Evolutionary conservation across 75 land plant genomes (phyloP).

Genomic region (Pinus albicaulis): DNA sequence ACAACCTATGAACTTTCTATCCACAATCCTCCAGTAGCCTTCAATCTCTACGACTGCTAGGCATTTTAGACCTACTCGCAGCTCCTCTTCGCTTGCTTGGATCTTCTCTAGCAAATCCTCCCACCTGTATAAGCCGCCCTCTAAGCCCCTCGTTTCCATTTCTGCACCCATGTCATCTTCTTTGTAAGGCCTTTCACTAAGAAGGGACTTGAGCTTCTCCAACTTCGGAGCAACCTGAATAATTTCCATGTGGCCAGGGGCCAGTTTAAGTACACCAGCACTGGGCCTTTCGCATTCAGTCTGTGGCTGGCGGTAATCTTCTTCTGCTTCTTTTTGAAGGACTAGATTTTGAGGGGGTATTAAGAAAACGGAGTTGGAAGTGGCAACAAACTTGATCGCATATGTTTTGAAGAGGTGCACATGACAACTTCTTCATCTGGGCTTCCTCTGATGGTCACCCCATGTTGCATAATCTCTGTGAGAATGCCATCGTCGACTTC

Average conservation of each 20-base stretch:
- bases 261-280: too few species aligned
- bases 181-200: constrained; percentile 56
- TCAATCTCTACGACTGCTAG: constrained; percentile 78
- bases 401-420: constrained; percentile 79
- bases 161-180: constrained; percentile 25
- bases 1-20: constrained; percentile 56
- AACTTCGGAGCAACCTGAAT: constrained; percentile 74
- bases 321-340: too few species aligned
- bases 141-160: constrained; percentile 19
- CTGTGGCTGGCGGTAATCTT: too few species aligned
- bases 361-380: too few species aligned
- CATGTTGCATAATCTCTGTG: too few species aligned
- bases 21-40: constrained; percentile 81
- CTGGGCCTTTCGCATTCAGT: too few species aligned
- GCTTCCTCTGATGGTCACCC: too few species aligned
- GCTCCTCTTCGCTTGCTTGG: constrained; percentile 86
- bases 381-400: constrained; percentile 76
- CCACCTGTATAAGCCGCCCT: constrained; percentile 69
- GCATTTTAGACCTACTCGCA: constrained; percentile 49
- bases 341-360: too few species aligned
- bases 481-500: too few species aligned
- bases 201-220: too few species aligned
- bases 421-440: too few species aligned
- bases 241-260: constrained; percentile 77
- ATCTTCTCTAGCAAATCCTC: constrained; percentile 56